These are phyloP conservation scores for Wickerhamiella parazyma DNA, from an alignment of 805 yeast species.

Conservation along the genomic window DNA sequence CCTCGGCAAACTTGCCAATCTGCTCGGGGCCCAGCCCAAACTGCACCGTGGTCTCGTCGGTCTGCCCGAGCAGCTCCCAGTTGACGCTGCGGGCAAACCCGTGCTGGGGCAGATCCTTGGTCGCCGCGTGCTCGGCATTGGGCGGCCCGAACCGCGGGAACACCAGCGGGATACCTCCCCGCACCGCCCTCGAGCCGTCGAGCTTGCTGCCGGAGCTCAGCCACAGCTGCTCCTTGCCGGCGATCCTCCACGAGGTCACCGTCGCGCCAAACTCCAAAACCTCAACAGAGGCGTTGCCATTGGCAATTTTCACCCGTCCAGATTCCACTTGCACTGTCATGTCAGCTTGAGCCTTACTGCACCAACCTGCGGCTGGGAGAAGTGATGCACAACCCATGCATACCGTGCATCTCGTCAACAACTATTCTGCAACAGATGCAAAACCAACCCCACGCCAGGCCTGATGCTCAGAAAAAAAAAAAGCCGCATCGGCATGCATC, in stretches of 20 bases:
- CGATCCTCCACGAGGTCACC: slow-evolving; percentile 63
- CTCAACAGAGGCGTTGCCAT: slow-evolving; percentile 30
- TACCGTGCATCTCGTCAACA: background rate
- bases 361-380: too few species aligned
- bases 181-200: slow-evolving; percentile 86
- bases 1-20: slow-evolving; percentile 40
- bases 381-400: background rate
- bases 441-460: too few species aligned
- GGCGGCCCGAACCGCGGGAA: slow-evolving; percentile 75
- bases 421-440: too few species aligned
- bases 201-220: slow-evolving; percentile 45
- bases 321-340: background rate
- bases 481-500: too few species aligned
- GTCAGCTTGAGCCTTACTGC: too few species aligned
- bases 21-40: slow-evolving; percentile 83
- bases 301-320: slow-evolving; percentile 14
- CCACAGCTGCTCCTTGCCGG: slow-evolving; percentile 75
- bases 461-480: too few species aligned
- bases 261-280: slow-evolving; percentile 83
- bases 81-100: slow-evolving; percentile 84
- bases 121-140: slow-evolving; percentile 24
- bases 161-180: slow-evolving; percentile 95
- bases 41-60: slow-evolving; percentile 56
- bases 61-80: slow-evolving; percentile 93
- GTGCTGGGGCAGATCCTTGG: slow-evolving; percentile 72